Conservation (phyloP, 345 rosid species). For the Alliaria petiolata region DNA sequence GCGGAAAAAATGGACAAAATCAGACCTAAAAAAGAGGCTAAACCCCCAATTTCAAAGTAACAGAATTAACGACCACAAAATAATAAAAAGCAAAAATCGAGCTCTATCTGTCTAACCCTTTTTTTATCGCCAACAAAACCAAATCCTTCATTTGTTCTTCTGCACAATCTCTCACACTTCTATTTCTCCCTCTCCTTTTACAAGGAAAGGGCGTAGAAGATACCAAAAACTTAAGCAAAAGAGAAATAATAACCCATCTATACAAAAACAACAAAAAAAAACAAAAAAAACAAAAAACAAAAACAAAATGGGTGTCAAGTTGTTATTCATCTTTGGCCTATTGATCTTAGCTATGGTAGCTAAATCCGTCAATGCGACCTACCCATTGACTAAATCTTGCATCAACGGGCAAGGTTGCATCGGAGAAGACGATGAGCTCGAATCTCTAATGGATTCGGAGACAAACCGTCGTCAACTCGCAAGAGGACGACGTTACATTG, state of each 20-base stretch:
- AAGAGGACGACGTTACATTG: slow-evolving; percentile 36
- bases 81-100: background rate
- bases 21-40: slow-evolving; percentile 26
- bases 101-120: slow-evolving; percentile 23
- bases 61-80: slow-evolving; percentile 29
- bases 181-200: slow-evolving; percentile 31
- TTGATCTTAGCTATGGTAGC: slow-evolving; percentile 25
- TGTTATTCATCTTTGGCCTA: slow-evolving; percentile 30
- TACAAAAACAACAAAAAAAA: background rate
- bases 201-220: slow-evolving; percentile 43
- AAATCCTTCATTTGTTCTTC: slow-evolving; percentile 28
- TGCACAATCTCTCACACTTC: slow-evolving; percentile 20
- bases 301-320: slow-evolving; percentile 34
- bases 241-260: background rate
- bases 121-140: slow-evolving; percentile 23
- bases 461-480: slow-evolving; percentile 31
- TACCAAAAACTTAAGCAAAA: background rate
- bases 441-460: slow-evolving; percentile 41
- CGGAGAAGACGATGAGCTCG: slow-evolving; percentile 34
- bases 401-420: slow-evolving; percentile 28
- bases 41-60: slow-evolving; percentile 6
- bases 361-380: slow-evolving; percentile 25
- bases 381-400: slow-evolving; percentile 28
- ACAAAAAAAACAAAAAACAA: background rate
- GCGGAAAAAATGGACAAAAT: background rate